Evolutionary conservation across 2,329 filamentous ascomycete species (phyloP).

Genomic region (Mycosphaerella arachidis): DNA sequence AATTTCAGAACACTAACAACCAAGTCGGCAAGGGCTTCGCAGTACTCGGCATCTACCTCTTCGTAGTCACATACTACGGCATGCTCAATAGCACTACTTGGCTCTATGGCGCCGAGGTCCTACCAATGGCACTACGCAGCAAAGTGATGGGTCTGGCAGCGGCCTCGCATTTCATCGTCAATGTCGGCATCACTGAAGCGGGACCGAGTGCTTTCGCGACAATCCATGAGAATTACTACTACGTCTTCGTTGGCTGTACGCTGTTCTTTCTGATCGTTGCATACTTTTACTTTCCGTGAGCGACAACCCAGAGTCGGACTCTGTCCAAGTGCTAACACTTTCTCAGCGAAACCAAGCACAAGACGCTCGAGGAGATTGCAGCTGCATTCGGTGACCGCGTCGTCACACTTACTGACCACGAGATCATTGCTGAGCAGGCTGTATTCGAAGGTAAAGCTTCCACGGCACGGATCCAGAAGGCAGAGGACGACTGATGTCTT

Average conservation of each 20-base stretch:
- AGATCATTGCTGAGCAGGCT: slow-evolving; percentile 20
- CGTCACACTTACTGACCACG: slow-evolving; percentile 25
- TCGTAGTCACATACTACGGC: slow-evolving; percentile 48
- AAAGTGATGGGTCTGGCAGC: slow-evolving; percentile 55
- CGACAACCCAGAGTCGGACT: no score
- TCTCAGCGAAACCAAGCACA: slow-evolving; percentile 25
- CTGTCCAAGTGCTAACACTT: not conserved
- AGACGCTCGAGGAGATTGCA: slow-evolving; percentile 31
- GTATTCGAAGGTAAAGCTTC: slow-evolving; percentile 22
- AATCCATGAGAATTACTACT: slow-evolving; percentile 58
- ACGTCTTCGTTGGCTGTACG: slow-evolving; percentile 54
- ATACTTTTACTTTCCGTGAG: slow-evolving; percentile 51
- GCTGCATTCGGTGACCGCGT: slow-evolving; percentile 32
- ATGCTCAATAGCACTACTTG: slow-evolving; percentile 28
- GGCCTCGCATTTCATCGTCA: slow-evolving; percentile 46
- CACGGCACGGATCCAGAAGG: not conserved
- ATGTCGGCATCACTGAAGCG: slow-evolving; percentile 29
- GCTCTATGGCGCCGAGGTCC: slow-evolving; percentile 49
- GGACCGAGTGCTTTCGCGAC: slow-evolving; percentile 54
- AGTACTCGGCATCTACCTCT: slow-evolving; percentile 56
- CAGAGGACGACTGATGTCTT: not conserved
- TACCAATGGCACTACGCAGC: slow-evolving; percentile 51
- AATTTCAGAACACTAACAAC: slow-evolving; percentile 54
- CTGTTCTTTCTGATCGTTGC: slow-evolving; percentile 49
- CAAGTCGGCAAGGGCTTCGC: slow-evolving; percentile 56